phyloP scores from a whole-genome alignment of 768 basidiomycete genomes.

The Ephemerocybe angulata region DNA sequence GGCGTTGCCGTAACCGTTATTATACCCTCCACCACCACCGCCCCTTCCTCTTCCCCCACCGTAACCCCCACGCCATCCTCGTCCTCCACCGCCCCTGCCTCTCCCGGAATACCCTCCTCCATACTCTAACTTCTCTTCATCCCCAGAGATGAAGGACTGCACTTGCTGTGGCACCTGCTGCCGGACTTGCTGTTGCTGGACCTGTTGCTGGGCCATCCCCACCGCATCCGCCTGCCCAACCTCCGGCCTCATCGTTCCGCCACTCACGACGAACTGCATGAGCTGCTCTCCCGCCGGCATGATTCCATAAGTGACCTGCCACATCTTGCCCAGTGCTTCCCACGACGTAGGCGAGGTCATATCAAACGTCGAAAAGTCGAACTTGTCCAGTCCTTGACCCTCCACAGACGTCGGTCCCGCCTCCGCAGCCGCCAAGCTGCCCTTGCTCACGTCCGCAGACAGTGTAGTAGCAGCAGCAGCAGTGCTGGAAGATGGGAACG shows the following conservation, averaged over 20 bases:
- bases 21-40: conserved; percentile 34
- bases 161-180: not conserved
- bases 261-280: conserved; percentile 65
- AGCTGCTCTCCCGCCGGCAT: conserved; percentile 71
- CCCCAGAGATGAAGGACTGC: not conserved
- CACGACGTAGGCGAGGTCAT: conserved; percentile 70
- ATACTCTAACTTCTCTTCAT: not conserved
- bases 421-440: too few relatives aligned
- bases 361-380: conserved; percentile 73
- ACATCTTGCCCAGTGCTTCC: conserved; percentile 78
- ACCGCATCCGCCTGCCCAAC: not conserved
- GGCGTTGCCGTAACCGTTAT: conserved; percentile 42
- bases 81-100: conserved; percentile 14
- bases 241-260: conserved; percentile 7
- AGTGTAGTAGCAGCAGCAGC: too few relatives aligned
- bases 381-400: conserved; percentile 67
- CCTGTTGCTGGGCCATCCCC: conserved; percentile 19
- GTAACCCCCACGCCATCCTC: conserved; percentile 34
- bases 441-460: too few relatives aligned
- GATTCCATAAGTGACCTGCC: conserved; percentile 65
- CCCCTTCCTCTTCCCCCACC: conserved; percentile 34
- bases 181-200: conserved; percentile 3
- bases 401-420: too few relatives aligned
- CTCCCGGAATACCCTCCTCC: not conserved
- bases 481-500: too few relatives aligned